Base-by-base conservation (phyloP, 148 eudicot genomes). In the Silene uniflora region DNA sequence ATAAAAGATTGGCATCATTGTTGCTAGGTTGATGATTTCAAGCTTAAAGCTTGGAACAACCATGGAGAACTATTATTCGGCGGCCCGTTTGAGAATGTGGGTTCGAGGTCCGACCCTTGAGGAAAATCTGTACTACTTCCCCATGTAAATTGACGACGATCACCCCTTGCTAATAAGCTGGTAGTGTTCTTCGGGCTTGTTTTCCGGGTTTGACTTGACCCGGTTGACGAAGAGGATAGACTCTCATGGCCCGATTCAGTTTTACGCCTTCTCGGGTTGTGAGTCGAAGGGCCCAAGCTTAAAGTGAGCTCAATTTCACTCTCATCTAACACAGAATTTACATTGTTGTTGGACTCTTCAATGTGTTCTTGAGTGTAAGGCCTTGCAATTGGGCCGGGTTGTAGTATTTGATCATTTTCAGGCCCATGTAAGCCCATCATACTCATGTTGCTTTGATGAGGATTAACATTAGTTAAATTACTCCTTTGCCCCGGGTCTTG, bases 221-320 rank as follows among this genome's bases (percentile, higher is more conserved):
- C 89, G 39, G 88, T 78, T n/a, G 93, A 93, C 21, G 97, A 92
- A 47, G 98, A 89, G 1, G 96, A 88, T 59, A 87, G 75, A 62
- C 90, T 90, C 44, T 73, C 76, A 44, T 72, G 81, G 70, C 79
- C 76, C 67, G 84, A 76, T 76, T 85, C 54, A 80, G 88, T 74
- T 77, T 78, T 87, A 64, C 76, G 78, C 56, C 82, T 69, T 61
- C 67, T 75, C 29, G 69, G 72, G 59, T 78, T 73, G 66, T 76
- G 76, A 62, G 79, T 81, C 12, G 85, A 54, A 9, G 89, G 92
- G 66, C 93, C 98, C 75, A 94, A 86, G 74, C 92, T 96, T 73
- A 94, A 83, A 67, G 97, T 90, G 8, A 94, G 82, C 88, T 89
- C 89, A 65, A 91, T 82, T 44, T 91, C 91, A 66, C 77, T 73